These are phyloP conservation scores for Tetraselmis chui DNA, from an alignment of 139 green algal genomes.

Conservation along the genomic window DNA sequence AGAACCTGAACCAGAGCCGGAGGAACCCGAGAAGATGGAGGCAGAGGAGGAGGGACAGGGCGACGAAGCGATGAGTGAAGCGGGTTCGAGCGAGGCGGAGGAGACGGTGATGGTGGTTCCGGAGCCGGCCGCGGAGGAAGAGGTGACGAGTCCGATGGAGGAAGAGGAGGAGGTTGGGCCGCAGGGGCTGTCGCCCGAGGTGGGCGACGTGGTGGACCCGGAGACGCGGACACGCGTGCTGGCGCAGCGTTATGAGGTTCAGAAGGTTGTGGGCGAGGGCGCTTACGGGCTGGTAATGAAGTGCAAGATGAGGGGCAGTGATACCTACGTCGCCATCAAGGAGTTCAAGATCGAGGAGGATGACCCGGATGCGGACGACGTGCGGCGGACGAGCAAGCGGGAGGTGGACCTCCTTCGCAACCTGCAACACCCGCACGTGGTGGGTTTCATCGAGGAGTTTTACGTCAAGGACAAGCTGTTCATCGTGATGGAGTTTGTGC, in stretches of 20 bases:
- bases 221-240: no score
- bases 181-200: no score
- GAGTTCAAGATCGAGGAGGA: slow-evolving; percentile 25
- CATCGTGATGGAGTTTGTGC: slow-evolving; percentile 61
- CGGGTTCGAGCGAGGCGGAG: no score
- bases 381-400: slow-evolving; percentile 38
- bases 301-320: slow-evolving; percentile 4
- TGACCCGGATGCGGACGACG: slow-evolving; percentile 52
- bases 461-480: slow-evolving; percentile 41
- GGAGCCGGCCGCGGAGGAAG: no score
- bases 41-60: no score
- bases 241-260: slow-evolving; percentile 20
- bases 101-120: no score
- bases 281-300: slow-evolving; percentile 28
- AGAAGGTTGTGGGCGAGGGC: slow-evolving; percentile 24
- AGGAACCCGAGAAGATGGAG: no score
- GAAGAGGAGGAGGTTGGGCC: no score
- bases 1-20: no score
- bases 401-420: slow-evolving; percentile 39
- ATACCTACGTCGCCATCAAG: slow-evolving; percentile 23
- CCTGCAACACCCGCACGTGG: slow-evolving; percentile 44
- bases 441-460: slow-evolving; percentile 46
- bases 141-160: no score
- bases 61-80: no score
- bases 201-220: no score